Conservation (phyloP, 23 red algal species). For the Pyropia haitanensis region DNA sequence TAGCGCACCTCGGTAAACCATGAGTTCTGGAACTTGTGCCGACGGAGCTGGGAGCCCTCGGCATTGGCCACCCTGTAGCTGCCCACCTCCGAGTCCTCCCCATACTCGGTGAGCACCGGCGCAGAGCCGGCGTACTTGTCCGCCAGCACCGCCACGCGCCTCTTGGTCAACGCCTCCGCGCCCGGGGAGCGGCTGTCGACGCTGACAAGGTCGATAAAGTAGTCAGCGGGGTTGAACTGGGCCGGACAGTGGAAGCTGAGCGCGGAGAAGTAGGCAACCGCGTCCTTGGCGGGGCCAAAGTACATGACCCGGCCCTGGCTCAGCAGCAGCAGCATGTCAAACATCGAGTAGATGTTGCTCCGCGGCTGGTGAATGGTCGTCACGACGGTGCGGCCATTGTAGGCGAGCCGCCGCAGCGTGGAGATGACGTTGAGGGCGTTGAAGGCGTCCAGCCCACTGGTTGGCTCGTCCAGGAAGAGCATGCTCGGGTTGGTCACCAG, state of each 20-base stretch:
- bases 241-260: slow-evolving; percentile 62
- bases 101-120: slow-evolving; percentile 7
- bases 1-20: slow-evolving; percentile 68
- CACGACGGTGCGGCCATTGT: slow-evolving; percentile 79
- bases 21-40: slow-evolving; percentile 10
- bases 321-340: slow-evolving; percentile 88
- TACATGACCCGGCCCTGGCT: slow-evolving; percentile 87
- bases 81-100: slow-evolving; percentile 11
- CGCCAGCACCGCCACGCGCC: slow-evolving; percentile 26
- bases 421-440: slow-evolving; percentile 94
- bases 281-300: slow-evolving; percentile 92
- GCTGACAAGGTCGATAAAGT: slow-evolving; percentile 81
- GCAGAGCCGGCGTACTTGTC: slow-evolving; percentile 17
- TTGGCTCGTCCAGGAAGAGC: slow-evolving; percentile 88
- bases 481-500: slow-evolving; percentile 86
- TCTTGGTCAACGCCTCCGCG: slow-evolving; percentile 30
- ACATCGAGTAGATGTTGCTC: slow-evolving; percentile 87
- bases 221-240: slow-evolving; percentile 95
- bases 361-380: slow-evolving; percentile 99
- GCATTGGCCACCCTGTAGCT: background rate
- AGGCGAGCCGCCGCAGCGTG: slow-evolving; percentile 73
- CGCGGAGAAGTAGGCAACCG: slow-evolving; percentile 81
- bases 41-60: background rate
- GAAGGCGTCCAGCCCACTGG: slow-evolving; percentile 79
- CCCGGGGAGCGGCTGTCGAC: slow-evolving; percentile 49